These are phyloP conservation scores for Alopecurus myosuroides DNA, from an alignment of 176 grass and related monocot genomes.

Conservation along the genomic window DNA sequence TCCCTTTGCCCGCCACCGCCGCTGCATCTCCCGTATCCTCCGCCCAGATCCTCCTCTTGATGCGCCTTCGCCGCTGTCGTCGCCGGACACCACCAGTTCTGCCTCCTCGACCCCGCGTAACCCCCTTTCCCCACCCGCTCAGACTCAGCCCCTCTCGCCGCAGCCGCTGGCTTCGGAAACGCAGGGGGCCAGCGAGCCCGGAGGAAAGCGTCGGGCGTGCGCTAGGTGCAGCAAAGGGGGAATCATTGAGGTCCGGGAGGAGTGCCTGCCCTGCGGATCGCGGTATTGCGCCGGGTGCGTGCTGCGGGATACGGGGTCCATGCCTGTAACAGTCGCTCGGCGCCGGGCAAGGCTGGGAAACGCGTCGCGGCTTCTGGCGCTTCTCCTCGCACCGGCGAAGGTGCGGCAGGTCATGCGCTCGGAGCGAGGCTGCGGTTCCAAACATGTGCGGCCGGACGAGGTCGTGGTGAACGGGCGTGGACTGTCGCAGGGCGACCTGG, in stretches of 20 bases:
- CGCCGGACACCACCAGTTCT: conserved; percentile 17
- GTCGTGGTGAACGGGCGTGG: conserved; percentile 51
- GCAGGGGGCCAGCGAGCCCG: background rate
- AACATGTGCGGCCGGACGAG: conserved; percentile 48
- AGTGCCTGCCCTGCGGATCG: conserved; percentile 55
- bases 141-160: background rate
- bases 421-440: conserved; percentile 52
- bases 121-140: background rate
- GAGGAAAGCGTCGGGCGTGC: conserved; percentile 35
- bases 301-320: too few species aligned
- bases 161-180: background rate
- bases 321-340: conserved; percentile 26
- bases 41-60: background rate
- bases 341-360: conserved; percentile 46
- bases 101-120: background rate
- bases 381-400: conserved; percentile 44
- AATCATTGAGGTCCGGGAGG: conserved; percentile 46
- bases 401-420: conserved; percentile 48
- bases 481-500: conserved; percentile 46
- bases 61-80: conserved; percentile 9
- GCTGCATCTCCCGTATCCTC: conserved; percentile 16
- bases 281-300: conserved; percentile 50
- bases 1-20: background rate
- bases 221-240: conserved; percentile 48
- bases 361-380: conserved; percentile 46